A percentile compares a stretch with the other conserved stretches of the same genome.
Evolutionary conservation across 2,329 filamentous ascomycete genomes (phyloP).

Genomic region (Ophiostoma quercus): DNA sequence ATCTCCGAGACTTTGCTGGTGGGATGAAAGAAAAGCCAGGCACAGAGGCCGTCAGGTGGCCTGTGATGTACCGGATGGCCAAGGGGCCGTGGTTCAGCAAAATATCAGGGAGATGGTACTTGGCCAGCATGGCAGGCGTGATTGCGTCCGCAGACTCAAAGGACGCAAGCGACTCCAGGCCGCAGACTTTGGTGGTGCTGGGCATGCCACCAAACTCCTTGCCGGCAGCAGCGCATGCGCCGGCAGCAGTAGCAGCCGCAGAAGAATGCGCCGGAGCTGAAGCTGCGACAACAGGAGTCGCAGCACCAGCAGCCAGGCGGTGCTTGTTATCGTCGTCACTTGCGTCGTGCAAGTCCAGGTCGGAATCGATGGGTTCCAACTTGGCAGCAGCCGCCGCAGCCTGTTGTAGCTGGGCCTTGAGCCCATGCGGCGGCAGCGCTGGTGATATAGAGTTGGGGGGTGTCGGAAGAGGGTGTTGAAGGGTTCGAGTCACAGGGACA

Average conservation of each 20-base stretch:
- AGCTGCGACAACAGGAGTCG: background rate
- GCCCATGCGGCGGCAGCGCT: constrained; percentile 72
- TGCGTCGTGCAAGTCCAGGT: constrained; percentile 75
- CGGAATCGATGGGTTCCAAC: constrained; percentile 69
- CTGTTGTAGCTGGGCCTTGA: constrained; percentile 62
- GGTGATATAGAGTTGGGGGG: constrained; percentile 95
- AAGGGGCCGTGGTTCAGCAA: constrained; percentile 83
- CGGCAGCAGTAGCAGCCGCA: background rate
- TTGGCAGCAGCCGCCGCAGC: constrained; percentile 39
- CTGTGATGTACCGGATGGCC: constrained; percentile 93
- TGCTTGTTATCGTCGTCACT: constrained; percentile 40
- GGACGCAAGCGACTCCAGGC: constrained; percentile 28
- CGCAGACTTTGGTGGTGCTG: background rate
- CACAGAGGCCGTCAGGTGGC: constrained; percentile 85
- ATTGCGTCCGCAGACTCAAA: constrained; percentile 75
- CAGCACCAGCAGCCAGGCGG: constrained; percentile 8
- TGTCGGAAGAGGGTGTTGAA: constrained; percentile 74
- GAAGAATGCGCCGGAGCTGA: background rate
- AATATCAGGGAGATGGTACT: constrained; percentile 84
- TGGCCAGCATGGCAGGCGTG: constrained; percentile 77
- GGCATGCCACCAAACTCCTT: background rate
- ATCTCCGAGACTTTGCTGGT: constrained; percentile 79
- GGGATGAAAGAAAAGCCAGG: constrained; percentile 88
- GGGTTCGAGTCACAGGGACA: constrained; percentile 57
- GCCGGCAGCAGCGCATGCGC: constrained; percentile 14